Percentiles rank a stretch among this genome's conserved stretches.
Conservation (phyloP, 306 rosid species). For the Rubus idaeus region DNA sequence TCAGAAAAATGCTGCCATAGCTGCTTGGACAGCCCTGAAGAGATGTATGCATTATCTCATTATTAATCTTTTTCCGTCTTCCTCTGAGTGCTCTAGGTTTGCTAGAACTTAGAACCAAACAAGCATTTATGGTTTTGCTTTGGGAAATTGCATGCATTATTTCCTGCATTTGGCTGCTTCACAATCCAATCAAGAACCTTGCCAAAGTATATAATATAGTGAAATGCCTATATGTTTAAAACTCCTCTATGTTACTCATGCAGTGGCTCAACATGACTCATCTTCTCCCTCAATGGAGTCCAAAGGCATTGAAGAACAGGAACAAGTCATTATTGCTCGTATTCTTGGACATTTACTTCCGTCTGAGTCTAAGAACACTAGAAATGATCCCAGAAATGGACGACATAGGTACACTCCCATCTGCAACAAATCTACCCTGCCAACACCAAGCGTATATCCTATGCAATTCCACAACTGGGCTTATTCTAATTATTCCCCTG, state of each 20-base stretch:
- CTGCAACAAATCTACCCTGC: slow-evolving; percentile 35
- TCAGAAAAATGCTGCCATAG: slow-evolving; percentile 77
- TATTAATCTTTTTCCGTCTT: slow-evolving; percentile 10
- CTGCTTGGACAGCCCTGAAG: slow-evolving; percentile 79
- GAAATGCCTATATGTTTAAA: slow-evolving; percentile 20
- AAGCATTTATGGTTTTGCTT: slow-evolving; percentile 18
- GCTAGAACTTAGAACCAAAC: not conserved
- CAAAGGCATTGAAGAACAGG: slow-evolving; percentile 62
- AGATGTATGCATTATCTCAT: slow-evolving; percentile 45
- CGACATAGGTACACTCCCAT: slow-evolving; percentile 33
- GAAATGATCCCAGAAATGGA: slow-evolving; percentile 34
- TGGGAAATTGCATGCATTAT: slow-evolving; percentile 18
- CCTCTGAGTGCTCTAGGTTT: not conserved
- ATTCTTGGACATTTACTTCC: slow-evolving; percentile 52
- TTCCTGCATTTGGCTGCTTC: not conserved
- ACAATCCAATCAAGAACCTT: not conserved
- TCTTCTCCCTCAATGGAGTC: slow-evolving; percentile 42
- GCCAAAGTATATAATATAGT: not conserved
- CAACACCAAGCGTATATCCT: slow-evolving; percentile 37
- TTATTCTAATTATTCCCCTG: slow-evolving; percentile 51
- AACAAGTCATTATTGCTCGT: slow-evolving; percentile 62
- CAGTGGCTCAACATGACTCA: slow-evolving; percentile 58
- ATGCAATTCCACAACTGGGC: slow-evolving; percentile 48
- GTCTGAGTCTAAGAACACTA: slow-evolving; percentile 29
- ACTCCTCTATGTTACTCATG: slow-evolving; percentile 31